A percentile compares a stretch with the other conserved stretches of the same genome.
phyloP scores from a whole-genome alignment of 352 stramenopile species.

The Pythium rishiriense region DNA sequence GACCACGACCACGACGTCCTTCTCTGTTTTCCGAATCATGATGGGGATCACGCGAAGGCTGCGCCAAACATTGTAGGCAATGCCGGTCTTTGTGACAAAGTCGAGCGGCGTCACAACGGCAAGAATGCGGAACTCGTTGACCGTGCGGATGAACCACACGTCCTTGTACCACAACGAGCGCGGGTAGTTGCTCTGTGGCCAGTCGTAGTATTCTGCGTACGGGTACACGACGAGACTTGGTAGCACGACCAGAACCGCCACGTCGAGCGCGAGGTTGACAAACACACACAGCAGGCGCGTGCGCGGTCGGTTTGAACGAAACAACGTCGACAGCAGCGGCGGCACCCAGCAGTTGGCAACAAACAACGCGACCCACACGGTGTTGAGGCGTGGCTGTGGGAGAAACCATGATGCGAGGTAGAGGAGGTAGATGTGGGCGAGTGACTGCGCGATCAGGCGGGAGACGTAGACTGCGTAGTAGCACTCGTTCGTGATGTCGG shows the following conservation, averaged over 20 bases:
- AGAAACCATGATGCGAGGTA: slow-evolving; percentile 14
- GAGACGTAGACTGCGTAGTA: slow-evolving; percentile 15
- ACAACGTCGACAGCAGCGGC: slow-evolving; percentile 10
- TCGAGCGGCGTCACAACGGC: slow-evolving; percentile 27
- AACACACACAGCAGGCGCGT: slow-evolving; percentile 15
- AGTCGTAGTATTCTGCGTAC: slow-evolving; percentile 4
- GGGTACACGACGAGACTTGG: not conserved
- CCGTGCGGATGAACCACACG: slow-evolving; percentile 37
- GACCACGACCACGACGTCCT: not conserved
- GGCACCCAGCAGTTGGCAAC: slow-evolving; percentile 16
- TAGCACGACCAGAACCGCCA: slow-evolving; percentile 12
- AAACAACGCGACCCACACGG: slow-evolving; percentile 11
- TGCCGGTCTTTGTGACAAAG: slow-evolving; percentile 24
- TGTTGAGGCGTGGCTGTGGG: slow-evolving; percentile 8
- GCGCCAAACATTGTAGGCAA: slow-evolving; percentile 19
- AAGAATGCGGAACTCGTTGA: slow-evolving; percentile 50
- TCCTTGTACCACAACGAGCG: slow-evolving; percentile 39
- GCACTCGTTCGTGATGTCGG: slow-evolving; percentile 18
- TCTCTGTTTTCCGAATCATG: slow-evolving; percentile 11
- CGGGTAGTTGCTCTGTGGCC: slow-evolving; percentile 9
- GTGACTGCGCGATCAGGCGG: slow-evolving; percentile 9
- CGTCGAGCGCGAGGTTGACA: slow-evolving; percentile 19
- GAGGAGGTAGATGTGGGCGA: slow-evolving; percentile 16
- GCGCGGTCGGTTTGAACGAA: slow-evolving; percentile 7
- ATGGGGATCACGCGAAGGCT: slow-evolving; percentile 14